Base-by-base conservation (phyloP, 2,329 filamentous ascomycete species). In the Verticillium isaacii region DNA sequence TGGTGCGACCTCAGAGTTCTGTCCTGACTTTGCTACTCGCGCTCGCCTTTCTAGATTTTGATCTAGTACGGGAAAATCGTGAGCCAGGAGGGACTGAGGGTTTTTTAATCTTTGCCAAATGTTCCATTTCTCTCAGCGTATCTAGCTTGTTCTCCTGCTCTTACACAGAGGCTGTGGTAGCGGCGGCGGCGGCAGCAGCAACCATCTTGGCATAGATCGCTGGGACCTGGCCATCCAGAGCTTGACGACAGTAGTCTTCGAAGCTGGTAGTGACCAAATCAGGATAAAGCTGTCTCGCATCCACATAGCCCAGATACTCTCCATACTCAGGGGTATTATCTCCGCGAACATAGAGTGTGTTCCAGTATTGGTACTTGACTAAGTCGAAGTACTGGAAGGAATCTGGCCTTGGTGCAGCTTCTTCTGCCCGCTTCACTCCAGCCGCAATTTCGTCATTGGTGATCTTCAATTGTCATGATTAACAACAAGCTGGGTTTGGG, bases 261-360 rank as follows among this genome's bases (percentile, higher is more conserved):
- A 60, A 61, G 3, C 59, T 25, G 2, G 39, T 63, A 2, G 39
- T 57, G 14, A 19, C 54, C 23, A 84, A 74, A 23, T 83, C 81
- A 2, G 83, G 83, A 66, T 85, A 86, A 23, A 86, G 71, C n/a
- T 85, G 79, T 65, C 78, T 80, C 39, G 73, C 76, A 60, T 78
- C 73, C 23, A 85, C 62, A 67, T 86, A 85, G 2, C 83, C 83
- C 7, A 86, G 72, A 63, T 85, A 85, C 58, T 76, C 73, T 15
- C 84, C 84, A 64, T 78, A 75, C 61, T 82, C 79, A 0, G 79
- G 80, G 9, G 74, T 80, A 68, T 85, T 85, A 64, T 87, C 84
- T 1, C 77, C 80, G 2, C 83, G 75, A 23, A 85, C 34, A 36
- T 36, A 36, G 12, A 36, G 34, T 11, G 9, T 36, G 17, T 74